A percentile compares a stretch with the other conserved stretches of the same genome.
Evolutionary conservation across 2,329 filamentous ascomycete genomes (phyloP).

Genomic region (Xenoacremonium recifei): DNA sequence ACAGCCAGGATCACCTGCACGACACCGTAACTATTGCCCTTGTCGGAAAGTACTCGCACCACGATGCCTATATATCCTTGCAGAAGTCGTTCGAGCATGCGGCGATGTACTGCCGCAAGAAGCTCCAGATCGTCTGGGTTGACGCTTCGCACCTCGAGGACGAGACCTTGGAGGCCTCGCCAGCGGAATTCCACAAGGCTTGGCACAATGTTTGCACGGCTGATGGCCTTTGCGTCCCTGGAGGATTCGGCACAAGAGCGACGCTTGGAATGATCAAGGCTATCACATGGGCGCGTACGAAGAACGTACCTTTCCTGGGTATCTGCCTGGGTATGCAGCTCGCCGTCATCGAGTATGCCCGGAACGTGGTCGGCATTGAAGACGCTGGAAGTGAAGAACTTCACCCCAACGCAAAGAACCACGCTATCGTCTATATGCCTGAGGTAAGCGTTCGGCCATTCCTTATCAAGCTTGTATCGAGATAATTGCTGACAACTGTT

Average conservation of each 20-base stretch:
- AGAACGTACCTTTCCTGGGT: constrained; percentile 79
- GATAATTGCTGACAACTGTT: background rate
- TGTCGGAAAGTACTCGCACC: constrained; percentile 76
- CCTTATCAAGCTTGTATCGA: background rate
- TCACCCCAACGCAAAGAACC: constrained; percentile 56
- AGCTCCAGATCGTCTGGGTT: constrained; percentile 79
- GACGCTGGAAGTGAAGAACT: constrained; percentile 58
- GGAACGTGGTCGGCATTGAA: constrained; percentile 67
- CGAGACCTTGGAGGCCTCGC: constrained; percentile 56
- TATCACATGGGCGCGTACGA: constrained; percentile 82
- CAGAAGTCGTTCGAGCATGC: constrained; percentile 86
- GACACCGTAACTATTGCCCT: constrained; percentile 75
- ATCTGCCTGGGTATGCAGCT: constrained; percentile 93
- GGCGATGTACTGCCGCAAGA: constrained; percentile 79
- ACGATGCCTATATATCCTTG: background rate
- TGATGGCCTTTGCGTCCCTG: constrained; percentile 62
- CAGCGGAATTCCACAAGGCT: constrained; percentile 70
- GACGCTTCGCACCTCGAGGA: constrained; percentile 83
- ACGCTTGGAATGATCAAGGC: constrained; percentile 88
- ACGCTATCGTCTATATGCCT: constrained; percentile 88
- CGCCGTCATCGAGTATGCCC: constrained; percentile 84
- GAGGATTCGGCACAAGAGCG: constrained; percentile 78
- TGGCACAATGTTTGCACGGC: constrained; percentile 79
- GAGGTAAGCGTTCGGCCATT: constrained; percentile 50
- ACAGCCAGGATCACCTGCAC: constrained; percentile 47